phyloP scores from a whole-genome alignment of 495 filamentous ascomycete genomes.

The Neurospora discreta region DNA sequence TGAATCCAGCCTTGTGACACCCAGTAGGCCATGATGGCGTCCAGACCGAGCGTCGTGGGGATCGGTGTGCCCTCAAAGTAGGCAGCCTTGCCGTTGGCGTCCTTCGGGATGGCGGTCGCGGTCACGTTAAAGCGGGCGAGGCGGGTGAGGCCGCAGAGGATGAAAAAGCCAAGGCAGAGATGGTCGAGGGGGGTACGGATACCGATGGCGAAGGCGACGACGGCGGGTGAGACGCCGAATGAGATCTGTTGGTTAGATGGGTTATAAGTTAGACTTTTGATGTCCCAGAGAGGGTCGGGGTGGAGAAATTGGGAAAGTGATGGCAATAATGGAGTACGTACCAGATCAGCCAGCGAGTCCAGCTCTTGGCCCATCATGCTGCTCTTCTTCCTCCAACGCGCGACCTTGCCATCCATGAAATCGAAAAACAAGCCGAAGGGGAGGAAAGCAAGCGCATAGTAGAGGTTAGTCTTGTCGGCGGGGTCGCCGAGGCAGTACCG shows the following conservation, averaged over 20 bases:
- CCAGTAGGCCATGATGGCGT: constrained; percentile 82
- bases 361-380: constrained; percentile 96
- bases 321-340: constrained; percentile 28
- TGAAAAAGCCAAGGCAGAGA: constrained; percentile 75
- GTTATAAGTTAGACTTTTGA: not conserved
- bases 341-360: constrained; percentile 93
- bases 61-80: constrained; percentile 98
- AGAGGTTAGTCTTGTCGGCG: constrained; percentile 52
- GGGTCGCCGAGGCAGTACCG: constrained; percentile 81
- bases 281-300: not conserved
- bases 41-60: constrained; percentile 74
- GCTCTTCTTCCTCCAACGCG: constrained; percentile 89
- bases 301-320: not conserved
- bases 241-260: constrained; percentile 54
- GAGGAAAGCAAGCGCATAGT: constrained; percentile 74
- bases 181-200: constrained; percentile 81
- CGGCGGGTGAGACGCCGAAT: constrained; percentile 85
- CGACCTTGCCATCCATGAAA: constrained; percentile 95
- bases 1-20: constrained; percentile 68
- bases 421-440: constrained; percentile 96
- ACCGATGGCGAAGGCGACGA: constrained; percentile 79
- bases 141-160: constrained; percentile 88
- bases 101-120: constrained; percentile 76
- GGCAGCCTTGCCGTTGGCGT: constrained; percentile 75
- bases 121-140: constrained; percentile 97